phyloP scores from a whole-genome alignment of 345 rosid species.

The Mercurialis annua region DNA sequence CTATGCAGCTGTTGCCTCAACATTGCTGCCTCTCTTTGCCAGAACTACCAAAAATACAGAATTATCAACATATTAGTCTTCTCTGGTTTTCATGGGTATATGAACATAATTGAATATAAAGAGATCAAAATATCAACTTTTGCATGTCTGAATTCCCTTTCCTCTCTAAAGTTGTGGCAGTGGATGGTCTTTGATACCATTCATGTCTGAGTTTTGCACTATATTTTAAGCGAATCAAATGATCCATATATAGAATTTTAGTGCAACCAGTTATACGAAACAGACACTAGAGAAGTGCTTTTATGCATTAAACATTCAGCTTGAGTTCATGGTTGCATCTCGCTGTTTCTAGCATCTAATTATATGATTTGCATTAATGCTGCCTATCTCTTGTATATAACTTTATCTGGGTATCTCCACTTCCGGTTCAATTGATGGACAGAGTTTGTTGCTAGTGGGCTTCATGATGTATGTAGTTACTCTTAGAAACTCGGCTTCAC shows the following conservation, averaged over 20 bases:
- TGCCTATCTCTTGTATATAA: background rate
- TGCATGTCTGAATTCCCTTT: background rate
- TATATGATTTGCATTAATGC: background rate
- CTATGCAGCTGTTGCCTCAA: conserved; percentile 65
- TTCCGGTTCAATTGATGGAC: background rate
- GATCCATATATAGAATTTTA: background rate
- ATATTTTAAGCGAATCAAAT: background rate
- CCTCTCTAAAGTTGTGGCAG: background rate
- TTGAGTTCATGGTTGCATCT: background rate
- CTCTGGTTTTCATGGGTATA: background rate
- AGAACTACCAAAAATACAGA: conserved; percentile 47
- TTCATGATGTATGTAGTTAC: background rate
- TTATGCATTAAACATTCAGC: background rate
- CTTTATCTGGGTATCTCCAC: background rate
- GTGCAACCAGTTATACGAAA: background rate
- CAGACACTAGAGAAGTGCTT: background rate
- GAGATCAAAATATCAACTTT: background rate
- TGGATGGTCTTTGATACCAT: background rate
- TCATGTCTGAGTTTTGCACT: conserved; percentile 2
- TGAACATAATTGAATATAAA: background rate
- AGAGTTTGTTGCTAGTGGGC: background rate
- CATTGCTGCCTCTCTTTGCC: conserved; percentile 77
- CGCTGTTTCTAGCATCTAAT: background rate
- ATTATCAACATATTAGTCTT: conserved; percentile 3
- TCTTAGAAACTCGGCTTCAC: background rate